Conservation (phyloP, 176 grass and related monocot genomes). For the Saccharum spontaneum region DNA sequence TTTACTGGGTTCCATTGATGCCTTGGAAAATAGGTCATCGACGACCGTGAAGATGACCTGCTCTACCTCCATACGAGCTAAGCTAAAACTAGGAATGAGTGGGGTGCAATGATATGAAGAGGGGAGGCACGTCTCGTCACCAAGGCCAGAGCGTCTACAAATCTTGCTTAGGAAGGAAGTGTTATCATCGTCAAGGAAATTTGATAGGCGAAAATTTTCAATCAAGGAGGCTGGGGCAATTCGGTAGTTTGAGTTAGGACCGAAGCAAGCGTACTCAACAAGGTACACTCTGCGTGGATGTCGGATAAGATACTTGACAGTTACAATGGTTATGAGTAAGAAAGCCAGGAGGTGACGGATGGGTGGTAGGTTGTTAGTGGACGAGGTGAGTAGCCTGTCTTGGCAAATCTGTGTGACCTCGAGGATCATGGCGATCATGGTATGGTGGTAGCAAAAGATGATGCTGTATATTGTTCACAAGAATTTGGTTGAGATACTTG, state of each 20-base stretch:
- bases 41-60: conserved; percentile 26
- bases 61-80: conserved; percentile 12
- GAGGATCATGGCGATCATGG: not conserved
- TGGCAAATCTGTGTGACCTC: not conserved
- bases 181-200: not conserved
- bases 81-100: not conserved
- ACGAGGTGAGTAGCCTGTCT: not conserved
- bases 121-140: conserved; percentile 37
- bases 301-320: not conserved
- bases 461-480: not conserved
- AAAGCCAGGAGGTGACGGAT: not conserved
- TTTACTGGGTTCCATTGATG: not conserved
- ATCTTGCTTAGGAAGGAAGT: conserved; percentile 12
- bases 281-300: not conserved
- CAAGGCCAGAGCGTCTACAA: conserved; percentile 23
- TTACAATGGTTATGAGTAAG: not conserved
- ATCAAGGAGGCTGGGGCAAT: too few relatives aligned
- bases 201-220: not conserved
- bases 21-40: conserved; percentile 37
- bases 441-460: not conserved
- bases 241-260: not conserved
- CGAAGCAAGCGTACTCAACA: conserved; percentile 36
- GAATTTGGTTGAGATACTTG: not conserved
- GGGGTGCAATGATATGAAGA: not conserved
- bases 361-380: not conserved